A percentile compares a stretch with the other conserved stretches of the same genome.
These are phyloP conservation scores for Epichloe sibirici DNA, from an alignment of 2,329 filamentous ascomycete species.

Conservation along the genomic window DNA sequence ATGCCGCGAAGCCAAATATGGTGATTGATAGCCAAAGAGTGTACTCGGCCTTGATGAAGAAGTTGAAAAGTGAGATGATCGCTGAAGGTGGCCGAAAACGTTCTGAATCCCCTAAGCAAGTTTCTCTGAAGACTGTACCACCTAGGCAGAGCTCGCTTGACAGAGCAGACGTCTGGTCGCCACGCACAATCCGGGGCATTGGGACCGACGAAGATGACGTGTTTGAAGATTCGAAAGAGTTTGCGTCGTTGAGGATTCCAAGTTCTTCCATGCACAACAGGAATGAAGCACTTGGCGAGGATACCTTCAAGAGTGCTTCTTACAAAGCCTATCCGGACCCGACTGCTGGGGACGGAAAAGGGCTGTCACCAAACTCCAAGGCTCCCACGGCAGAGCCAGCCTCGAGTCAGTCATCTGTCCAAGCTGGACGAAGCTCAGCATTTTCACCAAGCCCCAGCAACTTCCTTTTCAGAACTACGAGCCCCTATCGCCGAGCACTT, in stretches of 20 bases:
- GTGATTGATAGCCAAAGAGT: constrained; percentile 44
- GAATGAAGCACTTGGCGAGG: background rate
- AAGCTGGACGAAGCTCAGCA: constrained; percentile 32
- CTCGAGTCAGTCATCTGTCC: constrained; percentile 13
- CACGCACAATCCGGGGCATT: constrained; percentile 23
- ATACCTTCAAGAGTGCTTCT: background rate
- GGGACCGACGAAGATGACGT: constrained; percentile 21
- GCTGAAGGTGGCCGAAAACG: constrained; percentile 5
- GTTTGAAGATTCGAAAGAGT: constrained; percentile 11
- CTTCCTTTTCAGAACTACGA: constrained; percentile 41
- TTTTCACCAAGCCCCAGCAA: constrained; percentile 40
- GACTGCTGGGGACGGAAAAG: constrained; percentile 5
- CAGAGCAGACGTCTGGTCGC: constrained; percentile 10
- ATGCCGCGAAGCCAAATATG: constrained; percentile 10
- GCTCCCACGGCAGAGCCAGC: background rate
- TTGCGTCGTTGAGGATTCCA: background rate
- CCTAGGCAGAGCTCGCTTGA: constrained; percentile 9
- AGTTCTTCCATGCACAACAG: background rate
- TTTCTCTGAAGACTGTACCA: constrained; percentile 3
- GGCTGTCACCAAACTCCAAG: constrained; percentile 5
- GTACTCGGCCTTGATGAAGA: constrained; percentile 52
- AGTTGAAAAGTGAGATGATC: constrained; percentile 29
- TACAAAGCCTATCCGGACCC: constrained; percentile 8
- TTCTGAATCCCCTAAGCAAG: background rate
- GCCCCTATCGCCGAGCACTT: constrained; percentile 42